Evolutionary conservation across 2,329 filamentous ascomycete genomes (phyloP).

Genomic region (Epichloe elymi): DNA sequence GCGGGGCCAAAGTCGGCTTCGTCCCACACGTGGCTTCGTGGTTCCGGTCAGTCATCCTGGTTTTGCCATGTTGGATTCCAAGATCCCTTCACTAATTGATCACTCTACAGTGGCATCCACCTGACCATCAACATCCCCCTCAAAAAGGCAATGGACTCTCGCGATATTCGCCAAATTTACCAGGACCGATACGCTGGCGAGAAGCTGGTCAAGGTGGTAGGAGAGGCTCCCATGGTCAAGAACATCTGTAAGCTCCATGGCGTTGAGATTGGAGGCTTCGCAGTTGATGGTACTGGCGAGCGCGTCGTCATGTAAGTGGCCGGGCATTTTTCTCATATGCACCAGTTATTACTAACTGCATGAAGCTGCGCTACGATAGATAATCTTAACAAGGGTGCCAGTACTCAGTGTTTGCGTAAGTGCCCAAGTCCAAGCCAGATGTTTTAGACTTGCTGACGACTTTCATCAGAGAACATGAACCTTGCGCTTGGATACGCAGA

Average conservation of each 20-base stretch:
- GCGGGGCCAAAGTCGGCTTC: conserved; percentile 56
- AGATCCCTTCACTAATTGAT: neutral
- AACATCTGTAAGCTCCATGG: conserved; percentile 74
- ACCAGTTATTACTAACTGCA: conserved; percentile 6
- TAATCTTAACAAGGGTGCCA: conserved; percentile 85
- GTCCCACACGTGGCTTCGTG: conserved; percentile 90
- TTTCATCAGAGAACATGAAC: conserved; percentile 74
- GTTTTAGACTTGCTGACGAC: conserved; percentile 39
- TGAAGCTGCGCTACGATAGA: conserved; percentile 63
- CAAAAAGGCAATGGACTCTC: conserved; percentile 71
- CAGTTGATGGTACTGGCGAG: conserved; percentile 80
- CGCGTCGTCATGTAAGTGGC: conserved; percentile 58
- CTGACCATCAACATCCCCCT: conserved; percentile 86
- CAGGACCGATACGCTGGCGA: conserved; percentile 94
- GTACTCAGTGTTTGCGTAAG: conserved; percentile 83
- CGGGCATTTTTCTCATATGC: conserved; percentile 29
- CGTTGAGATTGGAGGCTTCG: conserved; percentile 89
- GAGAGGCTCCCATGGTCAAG: conserved; percentile 78
- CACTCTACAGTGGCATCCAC: conserved; percentile 60
- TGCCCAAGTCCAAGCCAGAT: conserved; percentile 15
- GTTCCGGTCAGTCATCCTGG: conserved; percentile 41
- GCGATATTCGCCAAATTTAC: conserved; percentile 88
- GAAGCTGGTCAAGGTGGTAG: conserved; percentile 84
- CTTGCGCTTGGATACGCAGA: conserved; percentile 77
- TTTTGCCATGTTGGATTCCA: too few relatives aligned